Evolutionary conservation across 2,329 filamentous ascomycete species (phyloP), one percentile per base, ranked within the genome.

Genomic region (Teratosphaeria nubilosa): DNA sequence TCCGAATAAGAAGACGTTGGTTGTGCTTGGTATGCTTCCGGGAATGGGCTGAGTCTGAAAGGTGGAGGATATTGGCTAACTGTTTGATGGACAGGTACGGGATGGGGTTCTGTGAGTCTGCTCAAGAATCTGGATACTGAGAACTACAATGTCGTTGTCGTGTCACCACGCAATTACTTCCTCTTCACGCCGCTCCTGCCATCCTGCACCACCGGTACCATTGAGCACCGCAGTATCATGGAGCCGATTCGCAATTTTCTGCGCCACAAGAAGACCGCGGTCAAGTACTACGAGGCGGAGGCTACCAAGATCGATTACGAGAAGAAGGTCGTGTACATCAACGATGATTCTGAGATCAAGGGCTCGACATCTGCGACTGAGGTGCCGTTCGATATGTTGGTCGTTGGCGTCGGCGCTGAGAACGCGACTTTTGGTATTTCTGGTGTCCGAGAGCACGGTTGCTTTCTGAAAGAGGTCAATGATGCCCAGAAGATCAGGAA

Each of bases 171-270:
- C 73, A 99, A 99, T 80, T 99, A 96, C 84, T 99, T 99, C 86
- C 87, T 99, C 67, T 99, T 99, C 82, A 99, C 94, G 31, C 94
- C 94, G 60, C 85, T 99, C 60, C 84, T 99, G 62, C 94, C 94
- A 64, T 97, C 92, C 72, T 99, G 94, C 78, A 97, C 94, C 56
- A 96, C 92, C 65, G 94, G 94, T 69, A 88, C 90, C 68, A 94
- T 99, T 75, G 94, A 99, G 82, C 94, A 97, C 80, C 90, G 94
- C 74, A 97, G 91, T 72, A 99, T 99, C 77, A 99, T 99, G 94
- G 94, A 99, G 80, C 94, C 94, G 58, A 87, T 99, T 69, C 90
- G 94, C 72, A 90, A 94, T 74, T 96, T 99, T 74, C 83, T 96
- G 67, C 89, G 91, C 71, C 88, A 94, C 79, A 97, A 97, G 83